Evolutionary conservation across 2,329 filamentous ascomycete genomes (phyloP).

Genomic region (Colletotrichum trifolii): DNA sequence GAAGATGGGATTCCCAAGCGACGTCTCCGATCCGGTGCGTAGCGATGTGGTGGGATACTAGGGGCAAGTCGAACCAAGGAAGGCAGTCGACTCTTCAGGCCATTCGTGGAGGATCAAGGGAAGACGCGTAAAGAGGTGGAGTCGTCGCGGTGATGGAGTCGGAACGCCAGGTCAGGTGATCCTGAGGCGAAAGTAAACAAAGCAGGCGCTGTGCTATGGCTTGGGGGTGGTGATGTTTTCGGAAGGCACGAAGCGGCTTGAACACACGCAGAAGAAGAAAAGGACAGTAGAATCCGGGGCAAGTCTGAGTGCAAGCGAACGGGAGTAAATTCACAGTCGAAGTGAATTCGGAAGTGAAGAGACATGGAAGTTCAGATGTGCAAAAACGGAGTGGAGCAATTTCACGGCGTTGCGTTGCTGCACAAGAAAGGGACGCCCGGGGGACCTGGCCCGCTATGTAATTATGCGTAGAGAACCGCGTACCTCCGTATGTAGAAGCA

Average conservation of each 20-base stretch:
- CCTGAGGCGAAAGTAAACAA: slow-evolving; percentile 35
- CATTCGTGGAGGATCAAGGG: slow-evolving; percentile 22
- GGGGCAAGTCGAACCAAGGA: slow-evolving; percentile 19
- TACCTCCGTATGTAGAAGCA: no score
- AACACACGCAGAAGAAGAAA: neutral
- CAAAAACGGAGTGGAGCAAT: slow-evolving; percentile 31
- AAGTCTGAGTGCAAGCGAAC: no score
- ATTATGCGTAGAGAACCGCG: no score
- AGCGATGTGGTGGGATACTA: neutral
- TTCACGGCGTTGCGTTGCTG: slow-evolving; percentile 23
- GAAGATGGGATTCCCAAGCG: neutral
- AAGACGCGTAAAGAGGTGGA: slow-evolving; percentile 23
- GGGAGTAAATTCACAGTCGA: no score
- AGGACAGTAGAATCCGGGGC: no score
- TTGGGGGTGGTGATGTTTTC: neutral
- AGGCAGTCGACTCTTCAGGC: slow-evolving; percentile 14
- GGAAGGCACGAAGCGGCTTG: neutral
- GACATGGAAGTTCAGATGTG: slow-evolving; percentile 25
- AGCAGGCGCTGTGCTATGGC: slow-evolving; percentile 13
- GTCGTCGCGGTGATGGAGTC: slow-evolving; percentile 10
- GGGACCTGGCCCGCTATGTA: slow-evolving; percentile 32
- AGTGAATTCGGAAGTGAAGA: slow-evolving; percentile 2
- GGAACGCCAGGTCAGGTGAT: slow-evolving; percentile 36
- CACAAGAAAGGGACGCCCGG: slow-evolving; percentile 34
- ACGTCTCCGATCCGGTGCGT: slow-evolving; percentile 20